Evolutionary conservation across 306 rosid genomes (phyloP).

Genomic region (Pyrus pyrifolia): DNA sequence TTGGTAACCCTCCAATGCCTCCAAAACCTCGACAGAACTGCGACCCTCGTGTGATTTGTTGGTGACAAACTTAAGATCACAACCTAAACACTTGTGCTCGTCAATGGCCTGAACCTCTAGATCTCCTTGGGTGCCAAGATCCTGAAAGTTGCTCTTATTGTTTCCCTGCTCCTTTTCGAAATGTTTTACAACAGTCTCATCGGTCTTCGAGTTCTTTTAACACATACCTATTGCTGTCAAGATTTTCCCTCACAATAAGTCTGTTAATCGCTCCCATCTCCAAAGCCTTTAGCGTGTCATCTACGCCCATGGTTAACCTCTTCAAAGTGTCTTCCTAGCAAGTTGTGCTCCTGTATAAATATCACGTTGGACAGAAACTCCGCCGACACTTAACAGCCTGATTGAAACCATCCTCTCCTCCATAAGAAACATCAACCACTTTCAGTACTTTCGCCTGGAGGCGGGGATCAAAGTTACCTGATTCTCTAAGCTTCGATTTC

Average conservation of each 20-base stretch:
- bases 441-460: slow-evolving; percentile 43
- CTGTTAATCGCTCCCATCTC: slow-evolving; percentile 59
- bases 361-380: slow-evolving; percentile 46
- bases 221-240: slow-evolving; percentile 37
- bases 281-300: slow-evolving; percentile 48
- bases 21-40: slow-evolving; percentile 54
- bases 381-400: slow-evolving; percentile 40
- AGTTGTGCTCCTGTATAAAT: slow-evolving; percentile 49
- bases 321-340: slow-evolving; percentile 51
- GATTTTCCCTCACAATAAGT: slow-evolving; percentile 47
- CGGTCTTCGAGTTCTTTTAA: slow-evolving; percentile 30
- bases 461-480: slow-evolving; percentile 51
- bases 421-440: slow-evolving; percentile 49
- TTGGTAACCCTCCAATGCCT: slow-evolving; percentile 34
- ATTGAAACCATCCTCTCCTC: slow-evolving; percentile 45
- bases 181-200: slow-evolving; percentile 38
- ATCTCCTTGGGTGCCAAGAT: slow-evolving; percentile 17
- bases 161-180: slow-evolving; percentile 40
- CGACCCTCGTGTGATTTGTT: slow-evolving; percentile 54
- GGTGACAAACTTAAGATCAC: slow-evolving; percentile 49
- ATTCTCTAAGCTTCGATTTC: slow-evolving; percentile 55
- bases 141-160: slow-evolving; percentile 37
- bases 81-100: slow-evolving; percentile 22
- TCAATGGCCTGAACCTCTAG: background rate
- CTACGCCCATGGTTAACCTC: slow-evolving; percentile 52